Evolutionary conservation across 805 yeast genomes (phyloP), one percentile per base, ranked within the genome.

Genomic region (Metschnikowia bowlesiae): DNA sequence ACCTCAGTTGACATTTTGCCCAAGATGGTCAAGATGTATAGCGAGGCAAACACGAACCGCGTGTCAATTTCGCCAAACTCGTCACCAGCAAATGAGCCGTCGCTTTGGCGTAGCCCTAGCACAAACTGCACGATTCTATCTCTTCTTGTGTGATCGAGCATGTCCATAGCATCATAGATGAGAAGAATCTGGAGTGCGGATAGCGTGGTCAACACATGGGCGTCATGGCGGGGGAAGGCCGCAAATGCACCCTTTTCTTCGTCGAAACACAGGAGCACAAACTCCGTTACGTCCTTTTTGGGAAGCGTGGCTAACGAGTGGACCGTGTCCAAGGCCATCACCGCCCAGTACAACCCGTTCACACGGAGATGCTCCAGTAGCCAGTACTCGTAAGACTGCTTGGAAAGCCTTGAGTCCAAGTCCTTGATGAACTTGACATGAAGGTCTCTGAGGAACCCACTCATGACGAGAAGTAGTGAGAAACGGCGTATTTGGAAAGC

Each of bases 291-390:
- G 6, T 85, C 87, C 1, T 74, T 68, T 47, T 75, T 72, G n/a
- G 83, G 74, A 50, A 92, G 78, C 0, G 82, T 79, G 29, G 66
- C 65, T 33, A 75, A 67, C 2, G 83, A 71, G 30, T 78, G 74
- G 67, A 92, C 63, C 1, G 85, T 67, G 45, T 79, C 79, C 32
- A 91, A 66, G 0, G 97, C 89, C 14, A 87, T 85, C 2, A 89
- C 71, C 0, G 97, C 98, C 99, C 99, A 94, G 65, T 94, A 94
- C 0, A 94, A 76, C 1, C 98, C 99, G 60, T 88, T 89, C 75
- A 94, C 68, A 32, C 97, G 76, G 45, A 94, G 73, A 65, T 94
- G 98, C 61, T 94, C 98, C 9, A 89, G 81, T 46, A 91, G 67
- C 94, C 96, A 89, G 67, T 89, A 91, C 59, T 86, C 90, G 71